Evolutionary conservation across 768 basidiomycete species (phyloP).

Genomic region (Xerocomus potaroensis): DNA sequence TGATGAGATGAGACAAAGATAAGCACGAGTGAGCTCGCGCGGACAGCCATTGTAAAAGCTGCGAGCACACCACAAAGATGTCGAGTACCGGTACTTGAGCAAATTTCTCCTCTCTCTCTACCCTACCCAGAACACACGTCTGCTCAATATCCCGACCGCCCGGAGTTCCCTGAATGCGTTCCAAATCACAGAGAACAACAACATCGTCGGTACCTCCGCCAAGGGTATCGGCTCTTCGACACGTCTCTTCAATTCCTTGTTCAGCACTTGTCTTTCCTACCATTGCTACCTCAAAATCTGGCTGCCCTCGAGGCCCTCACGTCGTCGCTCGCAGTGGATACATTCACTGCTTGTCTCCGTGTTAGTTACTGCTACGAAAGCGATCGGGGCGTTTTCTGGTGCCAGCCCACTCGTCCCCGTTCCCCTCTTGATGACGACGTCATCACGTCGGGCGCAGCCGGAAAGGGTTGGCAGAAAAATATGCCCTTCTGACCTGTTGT

Average conservation of each 20-base stretch:
- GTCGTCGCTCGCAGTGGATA: constrained; percentile 8
- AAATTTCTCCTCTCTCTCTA: constrained; percentile 86
- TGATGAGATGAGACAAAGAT: constrained; percentile 74
- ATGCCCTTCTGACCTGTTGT: constrained; percentile 19
- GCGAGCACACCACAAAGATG: background rate
- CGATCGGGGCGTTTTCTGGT: constrained; percentile 24
- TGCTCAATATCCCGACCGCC: too few relatives aligned
- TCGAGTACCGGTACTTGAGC: constrained; percentile 55
- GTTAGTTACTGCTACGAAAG: constrained; percentile 6
- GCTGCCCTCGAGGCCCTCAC: background rate
- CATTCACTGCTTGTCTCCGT: constrained; percentile 13
- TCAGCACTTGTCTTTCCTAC: background rate
- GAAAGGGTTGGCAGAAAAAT: background rate
- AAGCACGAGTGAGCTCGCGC: constrained; percentile 77
- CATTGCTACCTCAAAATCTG: background rate
- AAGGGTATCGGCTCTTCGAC: too few relatives aligned
- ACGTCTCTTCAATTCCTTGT: constrained; percentile 1
- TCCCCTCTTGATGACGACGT: background rate
- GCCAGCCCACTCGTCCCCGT: constrained; percentile 9
- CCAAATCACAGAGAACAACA: too few relatives aligned
- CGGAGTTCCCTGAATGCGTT: too few relatives aligned
- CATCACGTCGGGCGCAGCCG: background rate
- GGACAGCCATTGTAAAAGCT: constrained; percentile 91
- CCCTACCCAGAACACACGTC: too few relatives aligned
- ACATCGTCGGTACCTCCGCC: too few relatives aligned